These are phyloP conservation scores for Macrophomina pseudophaseolina DNA, from an alignment of 2,329 filamentous ascomycete genomes.

Conservation along the genomic window DNA sequence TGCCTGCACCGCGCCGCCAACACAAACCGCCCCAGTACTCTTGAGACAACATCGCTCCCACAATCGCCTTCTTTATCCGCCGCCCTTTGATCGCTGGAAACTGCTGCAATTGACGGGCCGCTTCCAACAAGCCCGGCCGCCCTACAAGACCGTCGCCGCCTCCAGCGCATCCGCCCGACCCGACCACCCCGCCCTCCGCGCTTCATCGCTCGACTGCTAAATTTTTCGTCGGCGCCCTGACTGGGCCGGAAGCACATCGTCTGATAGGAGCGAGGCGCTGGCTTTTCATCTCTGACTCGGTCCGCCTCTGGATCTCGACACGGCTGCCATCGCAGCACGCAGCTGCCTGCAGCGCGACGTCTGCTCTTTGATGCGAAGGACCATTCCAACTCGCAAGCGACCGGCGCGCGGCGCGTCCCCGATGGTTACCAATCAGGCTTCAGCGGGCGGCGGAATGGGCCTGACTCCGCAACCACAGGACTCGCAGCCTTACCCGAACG, in stretches of 20 bases:
- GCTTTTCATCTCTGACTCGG: conserved; percentile 23
- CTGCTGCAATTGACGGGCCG: conserved; percentile 16
- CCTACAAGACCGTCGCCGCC: conserved; percentile 16
- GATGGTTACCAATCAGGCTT: conserved; percentile 58
- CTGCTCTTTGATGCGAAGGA: conserved; percentile 15
- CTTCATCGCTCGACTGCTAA: not conserved
- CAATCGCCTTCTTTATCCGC: conserved; percentile 10
- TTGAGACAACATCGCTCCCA: not conserved
- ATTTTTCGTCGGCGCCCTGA: not conserved
- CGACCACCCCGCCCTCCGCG: not conserved
- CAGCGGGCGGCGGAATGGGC: conserved; percentile 39
- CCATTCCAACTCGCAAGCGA: conserved; percentile 65
- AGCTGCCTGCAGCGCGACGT: conserved; percentile 5
- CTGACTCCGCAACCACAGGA: conserved; percentile 11
- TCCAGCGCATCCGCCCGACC: not conserved
- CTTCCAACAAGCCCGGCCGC: conserved; percentile 1
- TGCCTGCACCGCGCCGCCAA: conserved; percentile 14
- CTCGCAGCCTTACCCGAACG: conserved; percentile 32
- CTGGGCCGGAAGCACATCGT: not conserved
- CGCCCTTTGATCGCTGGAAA: conserved; percentile 18
- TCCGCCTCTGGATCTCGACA: conserved; percentile 14
- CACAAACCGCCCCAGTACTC: conserved; percentile 1
- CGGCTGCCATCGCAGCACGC: not conserved
- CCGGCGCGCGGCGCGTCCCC: conserved; percentile 74
- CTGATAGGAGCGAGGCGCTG: conserved; percentile 15